phyloP scores from a whole-genome alignment of 805 yeast species.

The Candida golubevii region DNA sequence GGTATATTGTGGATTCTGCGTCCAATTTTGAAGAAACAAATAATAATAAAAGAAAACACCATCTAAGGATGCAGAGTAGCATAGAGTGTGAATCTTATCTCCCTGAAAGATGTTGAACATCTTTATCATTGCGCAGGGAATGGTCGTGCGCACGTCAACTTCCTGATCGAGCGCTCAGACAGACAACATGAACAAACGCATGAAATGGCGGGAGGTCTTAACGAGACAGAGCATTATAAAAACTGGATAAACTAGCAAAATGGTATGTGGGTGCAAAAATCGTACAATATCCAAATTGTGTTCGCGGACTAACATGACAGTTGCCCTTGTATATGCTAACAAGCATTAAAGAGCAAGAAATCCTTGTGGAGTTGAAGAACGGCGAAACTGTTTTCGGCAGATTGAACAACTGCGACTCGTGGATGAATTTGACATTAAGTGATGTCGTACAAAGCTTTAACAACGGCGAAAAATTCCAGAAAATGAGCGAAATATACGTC shows the following conservation, averaged over 20 bases:
- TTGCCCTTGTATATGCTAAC: slow-evolving; percentile 88
- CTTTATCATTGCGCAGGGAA: not conserved
- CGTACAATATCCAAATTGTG: not conserved
- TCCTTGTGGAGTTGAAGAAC: slow-evolving; percentile 84
- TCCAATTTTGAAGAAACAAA: too few relatives aligned
- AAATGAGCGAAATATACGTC: slow-evolving; percentile 70
- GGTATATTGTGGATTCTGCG: too few relatives aligned
- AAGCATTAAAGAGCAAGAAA: slow-evolving; percentile 83
- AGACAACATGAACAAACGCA: not conserved
- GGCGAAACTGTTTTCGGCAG: slow-evolving; percentile 88
- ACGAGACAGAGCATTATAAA: not conserved
- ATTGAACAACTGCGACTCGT: slow-evolving; percentile 80
- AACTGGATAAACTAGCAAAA: not conserved
- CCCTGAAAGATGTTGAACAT: not conserved
- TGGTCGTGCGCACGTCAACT: not conserved
- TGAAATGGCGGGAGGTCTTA: not conserved
- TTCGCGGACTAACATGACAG: slow-evolving; percentile 34
- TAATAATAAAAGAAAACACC: not conserved
- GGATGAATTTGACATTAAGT: slow-evolving; percentile 88
- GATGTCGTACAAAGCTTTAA: slow-evolving; percentile 69
- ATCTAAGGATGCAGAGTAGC: not conserved
- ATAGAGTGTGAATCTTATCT: too few relatives aligned
- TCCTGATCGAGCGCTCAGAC: not conserved
- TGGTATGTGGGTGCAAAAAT: slow-evolving; percentile 13
- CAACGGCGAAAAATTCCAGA: slow-evolving; percentile 56